Evolutionary conservation across 441 rosid genomes (phyloP), one percentile per base, ranked within the genome.

Genomic region (Viola pubescens): DNA sequence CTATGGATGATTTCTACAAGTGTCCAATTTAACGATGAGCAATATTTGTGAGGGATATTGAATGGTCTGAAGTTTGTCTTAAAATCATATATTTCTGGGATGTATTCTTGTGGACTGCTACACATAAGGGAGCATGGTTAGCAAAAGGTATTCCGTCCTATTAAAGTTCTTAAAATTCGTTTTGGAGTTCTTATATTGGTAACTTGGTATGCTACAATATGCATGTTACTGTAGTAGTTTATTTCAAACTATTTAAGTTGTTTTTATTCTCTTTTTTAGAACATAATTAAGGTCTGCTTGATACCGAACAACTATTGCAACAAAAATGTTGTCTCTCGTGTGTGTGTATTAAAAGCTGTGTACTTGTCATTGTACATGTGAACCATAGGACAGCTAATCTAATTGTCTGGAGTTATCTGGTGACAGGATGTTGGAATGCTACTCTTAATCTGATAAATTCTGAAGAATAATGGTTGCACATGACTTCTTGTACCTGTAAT

Each of bases 61-160:
- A 57, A 57, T 58, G 63, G 60, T 52, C 26, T 42, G 48, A 64
- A 56, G 57, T 61, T 67, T 58, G 52, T 72, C n/a, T 52, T 59
- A 7, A 59, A 60, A 50, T 14, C 42, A 52, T 55, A 11, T 52
- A 50, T 34, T 58, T 44, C 54, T 59, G 39, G 44, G 48, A 59
- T 60, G 63, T 37, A 37, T 52, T 45, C 59, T 61, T 12, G 39
- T 46, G 40, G 44, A 56, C 63, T 43, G 67, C 42, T 61, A 40
- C 46, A 41, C 53, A 37, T 60, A 54, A 52, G 60, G 77, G 73
- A 71, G 69, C 69, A 51, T 67, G 71, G 79, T 56, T 69, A 51
- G 37, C 55, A 16, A 12, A 49, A 49, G 43, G 53, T 48, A 52
- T 38, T 9, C 3, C 60, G 12, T 57, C 39, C 9, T 19, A 6